Conservation (phyloP, 495 filamentous ascomycete species). For the Lophiostoma macrostomum region DNA sequence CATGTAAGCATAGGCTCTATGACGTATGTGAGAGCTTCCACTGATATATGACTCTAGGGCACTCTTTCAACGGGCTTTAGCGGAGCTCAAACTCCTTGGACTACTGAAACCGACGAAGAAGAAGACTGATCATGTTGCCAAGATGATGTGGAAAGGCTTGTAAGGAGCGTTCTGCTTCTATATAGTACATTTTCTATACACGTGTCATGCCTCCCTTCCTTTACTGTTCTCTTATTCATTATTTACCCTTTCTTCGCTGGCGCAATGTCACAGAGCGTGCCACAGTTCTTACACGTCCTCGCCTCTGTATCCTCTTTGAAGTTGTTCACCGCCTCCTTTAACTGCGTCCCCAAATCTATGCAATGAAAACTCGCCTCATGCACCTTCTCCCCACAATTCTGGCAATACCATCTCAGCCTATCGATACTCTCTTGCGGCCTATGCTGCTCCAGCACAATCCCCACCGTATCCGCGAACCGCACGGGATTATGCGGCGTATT, state of each 20-base stretch:
- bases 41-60: constrained; percentile 42
- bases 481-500: constrained; percentile 86
- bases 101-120: constrained; percentile 86
- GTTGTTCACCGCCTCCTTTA: constrained; percentile 84
- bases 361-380: constrained; percentile 86
- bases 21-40: no score
- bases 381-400: constrained; percentile 66
- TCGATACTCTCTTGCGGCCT: constrained; percentile 69
- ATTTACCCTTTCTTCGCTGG: constrained; percentile 26
- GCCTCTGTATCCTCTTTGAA: constrained; percentile 70
- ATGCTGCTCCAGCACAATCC: constrained; percentile 86
- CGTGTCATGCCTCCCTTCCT: no score
- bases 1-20: constrained; percentile 35
- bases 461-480: constrained; percentile 66
- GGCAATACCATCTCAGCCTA: constrained; percentile 88
- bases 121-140: constrained; percentile 87
- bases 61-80: constrained; percentile 76
- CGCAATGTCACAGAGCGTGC: constrained; percentile 59
- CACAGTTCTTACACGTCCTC: constrained; percentile 77
- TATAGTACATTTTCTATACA: constrained; percentile 13
- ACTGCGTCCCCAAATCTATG: constrained; percentile 91
- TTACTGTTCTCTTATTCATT: no score
- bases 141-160: constrained; percentile 68
- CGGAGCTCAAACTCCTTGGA: constrained; percentile 79
- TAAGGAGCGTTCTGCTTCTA: constrained; percentile 34